Percentiles rank a stretch among this genome's conserved stretches.
phyloP scores from a whole-genome alignment of 495 filamentous ascomycete genomes.

The Penicillium parvum region DNA sequence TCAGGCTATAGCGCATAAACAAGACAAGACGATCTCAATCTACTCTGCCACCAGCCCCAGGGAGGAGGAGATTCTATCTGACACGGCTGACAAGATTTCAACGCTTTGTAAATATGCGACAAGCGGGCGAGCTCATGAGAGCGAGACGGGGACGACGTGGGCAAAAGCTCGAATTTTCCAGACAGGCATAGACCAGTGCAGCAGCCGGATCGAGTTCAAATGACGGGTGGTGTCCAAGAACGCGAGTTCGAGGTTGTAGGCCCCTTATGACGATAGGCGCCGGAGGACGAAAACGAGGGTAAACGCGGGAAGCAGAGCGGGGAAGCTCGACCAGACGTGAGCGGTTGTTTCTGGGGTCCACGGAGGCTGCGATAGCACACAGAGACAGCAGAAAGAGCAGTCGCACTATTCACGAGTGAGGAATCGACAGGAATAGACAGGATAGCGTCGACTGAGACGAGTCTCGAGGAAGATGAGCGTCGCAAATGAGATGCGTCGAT shows the following conservation, averaged over 20 bases:
- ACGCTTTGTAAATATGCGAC: conserved; percentile 12
- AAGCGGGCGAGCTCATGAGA: conserved; percentile 10
- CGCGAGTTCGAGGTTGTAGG: not conserved
- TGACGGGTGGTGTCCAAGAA: too few relatives aligned
- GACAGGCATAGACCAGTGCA: conserved; percentile 3
- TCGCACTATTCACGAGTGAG: not conserved
- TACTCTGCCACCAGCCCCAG: conserved; percentile 8
- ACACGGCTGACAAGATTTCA: conserved; percentile 2
- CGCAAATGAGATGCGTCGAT: conserved; percentile 12
- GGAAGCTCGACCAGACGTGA: conserved; percentile 14
- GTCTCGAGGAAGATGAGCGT: conserved; percentile 6
- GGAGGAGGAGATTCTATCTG: not conserved
- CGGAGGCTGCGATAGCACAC: not conserved
- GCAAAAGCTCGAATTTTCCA: conserved; percentile 2
- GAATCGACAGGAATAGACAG: too few relatives aligned
- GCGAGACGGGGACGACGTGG: conserved; percentile 3
- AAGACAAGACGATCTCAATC: not conserved
- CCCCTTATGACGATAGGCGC: conserved; percentile 12
- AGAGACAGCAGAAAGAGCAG: not conserved
- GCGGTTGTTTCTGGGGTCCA: not conserved
- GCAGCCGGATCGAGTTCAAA: not conserved
- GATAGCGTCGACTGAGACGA: too few relatives aligned
- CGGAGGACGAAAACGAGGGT: conserved; percentile 8
- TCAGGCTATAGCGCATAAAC: conserved; percentile 1
- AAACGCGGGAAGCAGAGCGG: conserved; percentile 23